phyloP scores from a whole-genome alignment of 2,329 filamentous ascomycete species.

The Penicillium palitans region DNA sequence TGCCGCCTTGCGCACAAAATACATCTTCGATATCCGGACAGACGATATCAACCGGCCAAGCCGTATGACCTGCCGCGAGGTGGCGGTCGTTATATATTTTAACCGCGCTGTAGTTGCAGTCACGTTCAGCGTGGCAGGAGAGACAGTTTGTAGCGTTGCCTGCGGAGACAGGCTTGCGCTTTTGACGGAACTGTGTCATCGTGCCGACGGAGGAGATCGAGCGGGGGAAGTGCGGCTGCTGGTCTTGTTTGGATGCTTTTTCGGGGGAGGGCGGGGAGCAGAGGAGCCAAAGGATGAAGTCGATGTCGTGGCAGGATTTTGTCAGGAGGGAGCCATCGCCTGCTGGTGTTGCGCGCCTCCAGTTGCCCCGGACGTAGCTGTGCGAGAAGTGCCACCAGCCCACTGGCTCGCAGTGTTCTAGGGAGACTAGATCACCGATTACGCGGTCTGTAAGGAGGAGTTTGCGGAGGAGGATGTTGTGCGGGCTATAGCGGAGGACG shows the following conservation, averaged over 20 bases:
- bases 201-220: constrained; percentile 74
- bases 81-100: constrained; percentile 74
- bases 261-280: constrained; percentile 63
- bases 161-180: constrained; percentile 73
- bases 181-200: constrained; percentile 73
- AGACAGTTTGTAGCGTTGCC: constrained; percentile 83
- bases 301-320: constrained; percentile 95
- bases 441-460: constrained; percentile 72
- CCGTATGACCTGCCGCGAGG: constrained; percentile 65
- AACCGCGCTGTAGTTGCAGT: constrained; percentile 83
- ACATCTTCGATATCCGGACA: constrained; percentile 87
- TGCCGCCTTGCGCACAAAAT: constrained; percentile 46
- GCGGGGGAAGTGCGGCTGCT: constrained; percentile 68
- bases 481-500: constrained; percentile 87
- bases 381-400: constrained; percentile 96
- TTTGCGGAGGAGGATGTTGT: constrained; percentile 81
- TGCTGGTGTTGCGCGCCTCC: constrained; percentile 74
- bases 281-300: constrained; percentile 87
- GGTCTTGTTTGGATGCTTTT: constrained; percentile 27
- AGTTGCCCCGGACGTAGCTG: constrained; percentile 88
- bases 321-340: constrained; percentile 79
- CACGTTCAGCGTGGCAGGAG: constrained; percentile 69
- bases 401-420: constrained; percentile 91
- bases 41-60: constrained; percentile 88
- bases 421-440: constrained; percentile 80